Percentiles rank a stretch among this genome's conserved stretches.
phyloP scores from a whole-genome alignment of 805 yeast genomes.

The Scheffersomyces lignosus region DNA sequence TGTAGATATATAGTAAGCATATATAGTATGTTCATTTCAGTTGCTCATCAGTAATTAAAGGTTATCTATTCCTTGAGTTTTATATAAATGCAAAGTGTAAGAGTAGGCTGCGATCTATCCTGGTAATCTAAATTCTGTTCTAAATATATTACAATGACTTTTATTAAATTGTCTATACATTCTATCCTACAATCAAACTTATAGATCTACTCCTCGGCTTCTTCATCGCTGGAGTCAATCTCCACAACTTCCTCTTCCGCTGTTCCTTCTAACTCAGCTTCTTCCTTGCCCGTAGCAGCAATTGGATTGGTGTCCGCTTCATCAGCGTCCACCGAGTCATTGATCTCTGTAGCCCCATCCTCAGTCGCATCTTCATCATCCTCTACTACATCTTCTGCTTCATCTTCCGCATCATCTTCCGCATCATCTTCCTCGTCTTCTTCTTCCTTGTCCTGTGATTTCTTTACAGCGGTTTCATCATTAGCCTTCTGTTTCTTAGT shows the following conservation, averaged over 20 bases:
- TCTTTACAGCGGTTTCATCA: slow-evolving; percentile 7
- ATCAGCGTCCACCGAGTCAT: slow-evolving; percentile 11
- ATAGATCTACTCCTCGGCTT: no score
- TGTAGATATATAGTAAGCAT: not conserved
- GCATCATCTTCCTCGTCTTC: slow-evolving; percentile 7
- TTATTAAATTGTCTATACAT: no score
- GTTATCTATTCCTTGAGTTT: slow-evolving; percentile 6
- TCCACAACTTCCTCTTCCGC: slow-evolving; percentile 19
- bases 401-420: slow-evolving; percentile 8
- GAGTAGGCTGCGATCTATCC: no score
- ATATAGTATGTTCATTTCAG: not conserved
- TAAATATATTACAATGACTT: no score
- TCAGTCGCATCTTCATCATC: slow-evolving; percentile 10
- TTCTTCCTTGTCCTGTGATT: slow-evolving; percentile 8
- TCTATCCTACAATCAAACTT: no score
- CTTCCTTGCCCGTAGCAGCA: slow-evolving; percentile 30
- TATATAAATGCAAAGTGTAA: no score
- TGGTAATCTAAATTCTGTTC: no score
- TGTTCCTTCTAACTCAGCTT: slow-evolving; percentile 32
- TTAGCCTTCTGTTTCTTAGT: slow-evolving; percentile 17
- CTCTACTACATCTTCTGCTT: slow-evolving; percentile 11
- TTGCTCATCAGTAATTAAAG: not conserved
- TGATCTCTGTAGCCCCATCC: slow-evolving; percentile 14
- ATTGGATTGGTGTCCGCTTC: slow-evolving; percentile 31
- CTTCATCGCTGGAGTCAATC: no score